Evolutionary conservation across 345 rosid genomes (phyloP), one percentile per base, ranked within the genome.

Genomic region (Eutrema heterophyllum): DNA sequence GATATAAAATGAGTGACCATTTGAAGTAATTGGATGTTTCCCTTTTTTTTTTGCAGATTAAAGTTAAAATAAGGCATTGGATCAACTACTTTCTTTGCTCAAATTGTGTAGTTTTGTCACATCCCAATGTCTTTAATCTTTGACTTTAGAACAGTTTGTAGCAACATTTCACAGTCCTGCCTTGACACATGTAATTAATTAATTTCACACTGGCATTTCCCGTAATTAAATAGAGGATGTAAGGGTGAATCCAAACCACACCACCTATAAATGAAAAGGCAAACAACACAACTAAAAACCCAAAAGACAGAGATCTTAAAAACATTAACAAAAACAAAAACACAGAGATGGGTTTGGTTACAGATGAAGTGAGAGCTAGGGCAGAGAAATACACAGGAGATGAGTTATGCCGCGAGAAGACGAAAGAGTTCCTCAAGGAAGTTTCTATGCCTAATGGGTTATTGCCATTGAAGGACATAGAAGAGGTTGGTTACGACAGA

Each of bases 331-430:
- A 32, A n/a, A 29, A 3, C 7, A 9, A 29, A 12, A 10, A 29
- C 2, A 55, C 30, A 51, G 68, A 58, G 46, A 89, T 92, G 97
- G 81, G 91, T 81, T 62, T 78, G 3, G 77, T 94, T 6, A 82
- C 93, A 5, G 92, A 86, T 4, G 97, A 91, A 63, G 82, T 91
- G 71, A 86, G 73, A 73, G 87, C 89, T 56, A 88, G 83, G 49
- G 97, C 98, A 2, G 97, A 94, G 82, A 46, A 87, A 5, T 91
- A 91, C 84, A 72, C 68, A 6, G 97, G 96, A 33, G 95, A 91
- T 66, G 90, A 78, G 72, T 62, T 87, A 26, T 87, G 99, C 80
- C 82, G 82, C 38, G 89, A 84, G 80, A 95, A 87, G 63, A 77
- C 99, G 0, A 81, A 75, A 83, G 39, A 40, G 2, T 45, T 94